Conservation (phyloP, 768 basidiomycete genomes). For the Porphyrellus cyaneotinctus region DNA sequence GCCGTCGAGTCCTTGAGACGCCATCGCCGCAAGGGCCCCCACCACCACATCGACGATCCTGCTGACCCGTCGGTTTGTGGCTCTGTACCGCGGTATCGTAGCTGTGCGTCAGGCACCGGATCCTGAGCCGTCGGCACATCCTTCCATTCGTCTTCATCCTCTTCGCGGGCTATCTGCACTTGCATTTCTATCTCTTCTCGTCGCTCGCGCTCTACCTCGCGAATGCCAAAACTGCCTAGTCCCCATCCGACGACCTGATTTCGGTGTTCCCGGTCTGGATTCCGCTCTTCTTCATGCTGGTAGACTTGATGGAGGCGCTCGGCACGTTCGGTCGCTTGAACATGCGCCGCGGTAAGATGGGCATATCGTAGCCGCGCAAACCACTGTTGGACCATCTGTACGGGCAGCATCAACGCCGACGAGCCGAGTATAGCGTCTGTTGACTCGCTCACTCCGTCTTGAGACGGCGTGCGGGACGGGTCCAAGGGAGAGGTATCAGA, state of each 20-base stretch:
- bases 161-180: neutral
- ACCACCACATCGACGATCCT: slow-evolving; percentile 64
- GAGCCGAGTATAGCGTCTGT: neutral
- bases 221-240: slow-evolving; percentile 62
- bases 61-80: slow-evolving; percentile 8
- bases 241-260: slow-evolving; percentile 57
- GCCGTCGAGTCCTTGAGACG: slow-evolving; percentile 72
- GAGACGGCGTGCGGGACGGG: slow-evolving; percentile 1
- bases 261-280: slow-evolving; percentile 24
- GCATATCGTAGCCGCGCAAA: slow-evolving; percentile 62
- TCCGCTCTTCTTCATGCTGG: slow-evolving; percentile 31
- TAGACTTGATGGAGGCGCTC: slow-evolving; percentile 64
- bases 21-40: slow-evolving; percentile 74
- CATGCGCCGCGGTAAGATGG: slow-evolving; percentile 65
- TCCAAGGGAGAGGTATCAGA: neutral
- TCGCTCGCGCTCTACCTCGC: slow-evolving; percentile 31
- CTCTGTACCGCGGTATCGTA: slow-evolving; percentile 10
- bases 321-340: slow-evolving; percentile 64
- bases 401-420: slow-evolving; percentile 5
- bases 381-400: slow-evolving; percentile 44
- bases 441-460: slow-evolving; percentile 8
- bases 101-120: neutral
- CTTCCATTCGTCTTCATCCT: slow-evolving; percentile 28
- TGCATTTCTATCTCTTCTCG: slow-evolving; percentile 14
- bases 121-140: slow-evolving; percentile 1